Percentiles rank a stretch among this genome's conserved stretches.
Conservation (phyloP, 2,329 filamentous ascomycete species). For the Lasiodiplodia citricola region DNA sequence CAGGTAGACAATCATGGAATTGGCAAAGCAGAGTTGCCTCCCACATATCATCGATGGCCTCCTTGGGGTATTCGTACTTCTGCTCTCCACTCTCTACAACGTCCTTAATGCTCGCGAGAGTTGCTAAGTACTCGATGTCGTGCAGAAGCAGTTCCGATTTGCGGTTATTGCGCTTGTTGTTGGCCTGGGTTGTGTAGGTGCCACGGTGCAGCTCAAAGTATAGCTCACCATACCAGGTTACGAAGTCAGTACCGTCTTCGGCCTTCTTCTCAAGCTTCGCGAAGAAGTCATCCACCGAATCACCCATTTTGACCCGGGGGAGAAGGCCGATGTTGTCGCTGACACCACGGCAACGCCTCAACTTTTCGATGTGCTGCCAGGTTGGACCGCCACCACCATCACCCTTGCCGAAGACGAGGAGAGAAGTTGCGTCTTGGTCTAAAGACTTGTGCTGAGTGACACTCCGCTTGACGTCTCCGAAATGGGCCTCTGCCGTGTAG, state of each 20-base stretch:
- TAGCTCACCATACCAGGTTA: conserved; percentile 97
- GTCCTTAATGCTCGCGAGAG: conserved; percentile 77
- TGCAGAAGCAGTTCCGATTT: conserved; percentile 83
- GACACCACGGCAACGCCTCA: conserved; percentile 87
- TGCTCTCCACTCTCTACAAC: conserved; percentile 48
- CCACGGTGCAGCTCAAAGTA: conserved; percentile 98
- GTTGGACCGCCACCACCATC: conserved; percentile 96
- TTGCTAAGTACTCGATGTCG: conserved; percentile 86
- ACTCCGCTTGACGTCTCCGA: conserved; percentile 90
- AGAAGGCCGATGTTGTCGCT: conserved; percentile 84
- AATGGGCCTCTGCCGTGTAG: conserved; percentile 92
- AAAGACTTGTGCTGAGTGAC: conserved; percentile 93
- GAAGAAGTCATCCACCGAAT: conserved; percentile 94
- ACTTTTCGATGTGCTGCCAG: conserved; percentile 91
- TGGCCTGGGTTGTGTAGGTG: conserved; percentile 95
- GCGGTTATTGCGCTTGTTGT: conserved; percentile 95
- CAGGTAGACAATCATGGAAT: conserved; percentile 96
- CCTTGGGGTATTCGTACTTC: conserved; percentile 86
- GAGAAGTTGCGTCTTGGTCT: conserved; percentile 87
- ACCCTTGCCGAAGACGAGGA: conserved; percentile 94
- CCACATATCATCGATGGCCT: conserved; percentile 96
- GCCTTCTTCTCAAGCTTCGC: conserved; percentile 81
- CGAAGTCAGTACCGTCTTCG: conserved; percentile 69
- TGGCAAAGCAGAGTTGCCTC: conserved; percentile 89
- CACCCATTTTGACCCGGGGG: conserved; percentile 86